These are phyloP conservation scores for Xylariales sp. DNA, from an alignment of 2,329 filamentous ascomycete species.

Conservation along the genomic window DNA sequence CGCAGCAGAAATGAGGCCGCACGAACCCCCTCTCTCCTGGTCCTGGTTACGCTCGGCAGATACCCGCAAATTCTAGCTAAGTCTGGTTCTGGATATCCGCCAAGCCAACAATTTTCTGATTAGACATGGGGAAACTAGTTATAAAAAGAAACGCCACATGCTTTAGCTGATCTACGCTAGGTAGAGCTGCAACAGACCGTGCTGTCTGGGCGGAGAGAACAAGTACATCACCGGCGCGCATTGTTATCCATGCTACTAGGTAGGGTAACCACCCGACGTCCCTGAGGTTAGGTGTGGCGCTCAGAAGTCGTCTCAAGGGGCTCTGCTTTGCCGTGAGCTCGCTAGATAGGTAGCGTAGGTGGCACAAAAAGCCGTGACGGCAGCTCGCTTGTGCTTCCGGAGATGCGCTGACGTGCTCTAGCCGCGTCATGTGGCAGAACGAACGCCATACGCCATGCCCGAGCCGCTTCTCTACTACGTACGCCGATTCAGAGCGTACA, in stretches of 20 bases:
- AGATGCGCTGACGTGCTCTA: conserved; percentile 2
- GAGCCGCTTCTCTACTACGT: neutral
- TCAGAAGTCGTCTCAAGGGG: neutral
- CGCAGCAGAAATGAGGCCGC: neutral
- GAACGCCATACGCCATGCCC: neutral
- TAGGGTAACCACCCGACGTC: neutral
- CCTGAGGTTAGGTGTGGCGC: neutral
- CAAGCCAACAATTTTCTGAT: neutral
- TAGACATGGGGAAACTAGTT: neutral
- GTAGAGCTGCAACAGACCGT: neutral
- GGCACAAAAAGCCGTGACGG: neutral
- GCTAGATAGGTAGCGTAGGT: no score
- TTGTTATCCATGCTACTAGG: no score
- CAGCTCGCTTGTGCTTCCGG: neutral
- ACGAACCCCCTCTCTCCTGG: neutral
- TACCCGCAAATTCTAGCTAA: neutral
- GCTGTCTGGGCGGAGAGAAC: neutral
- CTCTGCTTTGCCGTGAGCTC: neutral
- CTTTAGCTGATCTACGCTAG: neutral
- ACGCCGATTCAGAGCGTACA: neutral
- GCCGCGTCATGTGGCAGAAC: neutral
- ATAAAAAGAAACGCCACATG: neutral
- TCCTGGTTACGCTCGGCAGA: neutral
- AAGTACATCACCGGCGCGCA: neutral
- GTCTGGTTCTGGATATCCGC: neutral